A percentile compares a stretch with the other conserved stretches of the same genome.
These are phyloP conservation scores for Dictyostelium gargantuum DNA, from an alignment of 208 protist species.

Conservation along the genomic window DNA sequence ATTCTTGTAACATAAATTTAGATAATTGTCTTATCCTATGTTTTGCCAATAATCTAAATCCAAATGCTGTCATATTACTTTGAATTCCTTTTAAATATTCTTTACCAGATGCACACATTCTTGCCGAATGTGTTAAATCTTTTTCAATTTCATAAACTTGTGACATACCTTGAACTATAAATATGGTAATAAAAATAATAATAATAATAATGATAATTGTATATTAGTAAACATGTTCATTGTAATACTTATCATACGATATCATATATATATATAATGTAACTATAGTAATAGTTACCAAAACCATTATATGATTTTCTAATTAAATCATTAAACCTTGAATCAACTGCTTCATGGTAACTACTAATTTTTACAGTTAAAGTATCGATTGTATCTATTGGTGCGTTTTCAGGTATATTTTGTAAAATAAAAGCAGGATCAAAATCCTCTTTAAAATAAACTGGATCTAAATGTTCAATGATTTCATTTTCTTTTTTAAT, in stretches of 20 bases:
- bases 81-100: constrained; percentile 4
- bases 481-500: constrained; percentile 23
- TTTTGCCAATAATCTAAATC: constrained; percentile 36
- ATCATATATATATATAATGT: not conserved
- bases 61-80: constrained; percentile 26
- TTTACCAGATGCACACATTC: constrained; percentile 55
- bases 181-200: too few relatives aligned
- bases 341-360: constrained; percentile 44
- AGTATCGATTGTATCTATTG: not conserved
- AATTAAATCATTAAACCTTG: constrained; percentile 58
- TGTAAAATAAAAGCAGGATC: constrained; percentile 4
- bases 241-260: too few relatives aligned
- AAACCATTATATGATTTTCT: constrained; percentile 59
- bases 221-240: too few relatives aligned
- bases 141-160: constrained; percentile 65
- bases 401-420: not conserved
- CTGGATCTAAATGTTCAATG: not conserved
- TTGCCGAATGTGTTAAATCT: constrained; percentile 39
- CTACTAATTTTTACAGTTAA: constrained; percentile 33
- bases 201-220: too few relatives aligned
- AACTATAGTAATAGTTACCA: not conserved
- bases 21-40: not conserved
- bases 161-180: constrained; percentile 57
- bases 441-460: constrained; percentile 27
- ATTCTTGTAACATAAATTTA: constrained; percentile 1